Percentiles rank a stretch among this genome's conserved stretches.
These are phyloP conservation scores for Sergeia podlipaevii DNA, from an alignment of 208 protist species.

Conservation along the genomic window DNA sequence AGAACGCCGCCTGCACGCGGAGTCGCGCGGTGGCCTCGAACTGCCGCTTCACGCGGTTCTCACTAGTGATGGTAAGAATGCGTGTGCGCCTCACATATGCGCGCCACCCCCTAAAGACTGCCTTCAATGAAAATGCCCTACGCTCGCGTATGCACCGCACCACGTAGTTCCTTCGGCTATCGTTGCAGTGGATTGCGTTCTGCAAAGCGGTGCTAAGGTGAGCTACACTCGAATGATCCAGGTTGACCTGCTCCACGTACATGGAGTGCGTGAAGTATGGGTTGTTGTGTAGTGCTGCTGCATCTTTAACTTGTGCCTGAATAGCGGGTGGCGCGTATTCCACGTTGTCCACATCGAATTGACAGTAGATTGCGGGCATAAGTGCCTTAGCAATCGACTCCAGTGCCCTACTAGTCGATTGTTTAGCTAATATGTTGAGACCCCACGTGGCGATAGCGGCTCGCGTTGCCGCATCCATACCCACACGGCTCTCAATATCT, in stretches of 20 bases:
- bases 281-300: constrained; percentile 46
- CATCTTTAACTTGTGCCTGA: constrained; percentile 44
- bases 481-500: constrained; percentile 30
- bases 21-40: constrained; percentile 17
- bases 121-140: constrained; percentile 7
- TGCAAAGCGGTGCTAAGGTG: constrained; percentile 33
- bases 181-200: constrained; percentile 34
- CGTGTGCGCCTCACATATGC: constrained; percentile 23
- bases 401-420: constrained; percentile 23
- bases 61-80: constrained; percentile 27
- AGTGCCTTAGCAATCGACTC: constrained; percentile 38
- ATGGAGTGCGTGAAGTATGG: constrained; percentile 83
- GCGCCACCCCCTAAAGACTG: constrained; percentile 62
- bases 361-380: constrained; percentile 67
- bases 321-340: constrained; percentile 42
- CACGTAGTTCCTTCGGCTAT: constrained; percentile 33
- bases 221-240: constrained; percentile 22
- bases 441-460: constrained; percentile 72
- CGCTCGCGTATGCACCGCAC: constrained; percentile 26
- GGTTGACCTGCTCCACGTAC: constrained; percentile 63
- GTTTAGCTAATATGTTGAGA: constrained; percentile 47
- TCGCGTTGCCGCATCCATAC: constrained; percentile 22
- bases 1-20: constrained; percentile 40
- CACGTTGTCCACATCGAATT: constrained; percentile 44
- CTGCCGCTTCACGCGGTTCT: constrained; percentile 30